These are phyloP conservation scores for Aspergillus aculeatinus DNA, from an alignment of 2,329 filamentous ascomycete genomes.

Conservation along the genomic window DNA sequence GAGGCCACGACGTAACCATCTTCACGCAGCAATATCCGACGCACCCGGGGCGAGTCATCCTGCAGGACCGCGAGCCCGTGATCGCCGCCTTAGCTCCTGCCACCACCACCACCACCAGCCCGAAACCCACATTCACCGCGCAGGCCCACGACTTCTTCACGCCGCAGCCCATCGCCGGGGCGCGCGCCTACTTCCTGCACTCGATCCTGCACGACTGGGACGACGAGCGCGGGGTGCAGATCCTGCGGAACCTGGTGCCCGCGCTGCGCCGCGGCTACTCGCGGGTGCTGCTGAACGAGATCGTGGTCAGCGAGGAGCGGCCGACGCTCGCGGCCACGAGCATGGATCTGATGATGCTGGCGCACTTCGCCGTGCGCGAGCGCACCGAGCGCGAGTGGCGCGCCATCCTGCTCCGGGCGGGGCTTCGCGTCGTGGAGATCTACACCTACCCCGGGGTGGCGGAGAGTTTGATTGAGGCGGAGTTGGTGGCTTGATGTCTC, in stretches of 20 bases:
- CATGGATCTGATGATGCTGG: constrained; percentile 28
- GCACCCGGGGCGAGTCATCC: constrained; percentile 5
- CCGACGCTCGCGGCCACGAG: constrained; percentile 21
- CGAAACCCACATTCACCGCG: constrained; percentile 15
- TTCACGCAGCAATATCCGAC: constrained; percentile 36
- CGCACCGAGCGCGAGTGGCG: constrained; percentile 21
- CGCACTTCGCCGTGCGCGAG: constrained; percentile 22
- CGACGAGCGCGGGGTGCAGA: constrained; percentile 27
- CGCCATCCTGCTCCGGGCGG: constrained; percentile 13
- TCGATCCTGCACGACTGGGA: constrained; percentile 39
- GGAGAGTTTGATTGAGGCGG: constrained; percentile 24
- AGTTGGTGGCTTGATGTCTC: constrained; percentile 13
- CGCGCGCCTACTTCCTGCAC: constrained; percentile 33
- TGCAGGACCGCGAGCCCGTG: constrained; percentile 20
- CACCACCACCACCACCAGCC: not conserved
- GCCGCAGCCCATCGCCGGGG: constrained; percentile 46
- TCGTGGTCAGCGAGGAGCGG: constrained; percentile 21
- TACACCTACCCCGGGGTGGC: constrained; percentile 20
- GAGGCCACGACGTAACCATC: constrained; percentile 41
- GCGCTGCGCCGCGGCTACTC: constrained; percentile 22
- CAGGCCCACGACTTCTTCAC: constrained; percentile 50
- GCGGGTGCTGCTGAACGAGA: constrained; percentile 24
- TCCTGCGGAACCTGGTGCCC: constrained; percentile 28
- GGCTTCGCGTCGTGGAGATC: constrained; percentile 19
- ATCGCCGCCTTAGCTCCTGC: too few species aligned